These are phyloP conservation scores for Chlorella sp. DNA, from an alignment of 139 green algal species.

Conservation along the genomic window DNA sequence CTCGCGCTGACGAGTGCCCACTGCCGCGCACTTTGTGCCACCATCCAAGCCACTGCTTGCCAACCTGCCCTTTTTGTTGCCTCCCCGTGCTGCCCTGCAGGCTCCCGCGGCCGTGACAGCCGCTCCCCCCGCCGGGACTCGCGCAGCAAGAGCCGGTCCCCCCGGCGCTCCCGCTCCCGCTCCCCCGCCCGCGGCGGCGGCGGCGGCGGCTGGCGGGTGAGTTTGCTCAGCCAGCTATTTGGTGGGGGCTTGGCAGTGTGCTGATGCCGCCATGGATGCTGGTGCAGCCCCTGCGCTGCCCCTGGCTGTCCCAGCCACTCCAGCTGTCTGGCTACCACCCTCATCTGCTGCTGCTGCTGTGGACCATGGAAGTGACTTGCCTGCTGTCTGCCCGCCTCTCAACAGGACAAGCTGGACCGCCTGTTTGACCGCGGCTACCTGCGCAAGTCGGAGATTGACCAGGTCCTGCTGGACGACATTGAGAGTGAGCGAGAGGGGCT, in stretches of 20 bases:
- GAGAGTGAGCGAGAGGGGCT: too few relatives aligned
- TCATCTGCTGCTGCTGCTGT: too few relatives aligned
- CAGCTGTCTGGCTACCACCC: too few relatives aligned
- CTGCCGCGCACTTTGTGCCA: too few relatives aligned
- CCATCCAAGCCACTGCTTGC: too few relatives aligned
- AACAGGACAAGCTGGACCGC: slow-evolving; percentile 55
- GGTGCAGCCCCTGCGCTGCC: too few relatives aligned
- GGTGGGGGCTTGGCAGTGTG: neutral
- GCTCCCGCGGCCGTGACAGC: slow-evolving; percentile 13
- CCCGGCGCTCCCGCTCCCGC: slow-evolving; percentile 22
- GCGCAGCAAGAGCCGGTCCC: slow-evolving; percentile 8
- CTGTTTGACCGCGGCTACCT: slow-evolving; percentile 56
- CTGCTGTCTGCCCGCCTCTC: neutral
- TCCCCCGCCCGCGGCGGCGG: neutral
- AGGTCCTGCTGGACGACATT: slow-evolving; percentile 51
- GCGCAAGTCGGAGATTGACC: slow-evolving; percentile 48
- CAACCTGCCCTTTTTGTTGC: too few relatives aligned
- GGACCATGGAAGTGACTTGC: too few relatives aligned
- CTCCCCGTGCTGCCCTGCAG: neutral
- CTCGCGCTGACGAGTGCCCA: too few relatives aligned
- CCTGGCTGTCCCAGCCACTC: too few relatives aligned
- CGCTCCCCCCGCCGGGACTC: slow-evolving; percentile 14
- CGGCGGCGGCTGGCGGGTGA: slow-evolving; percentile 36
- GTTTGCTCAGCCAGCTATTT: neutral
- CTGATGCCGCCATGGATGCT: neutral